Conservation (phyloP, 345 rosid species). For the Acer negundo region DNA sequence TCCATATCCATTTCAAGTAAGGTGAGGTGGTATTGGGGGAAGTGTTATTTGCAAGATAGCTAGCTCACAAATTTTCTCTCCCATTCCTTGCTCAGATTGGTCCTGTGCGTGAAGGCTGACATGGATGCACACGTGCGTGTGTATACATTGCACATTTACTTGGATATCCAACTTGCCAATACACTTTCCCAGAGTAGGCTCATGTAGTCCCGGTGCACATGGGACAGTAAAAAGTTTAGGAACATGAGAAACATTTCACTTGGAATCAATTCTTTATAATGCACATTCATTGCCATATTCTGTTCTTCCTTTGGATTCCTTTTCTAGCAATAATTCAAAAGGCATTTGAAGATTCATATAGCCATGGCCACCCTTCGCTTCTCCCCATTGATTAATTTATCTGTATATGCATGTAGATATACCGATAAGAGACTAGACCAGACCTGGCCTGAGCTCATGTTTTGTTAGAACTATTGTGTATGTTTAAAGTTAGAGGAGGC, state of each 20-base stretch:
- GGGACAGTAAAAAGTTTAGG: slow-evolving; percentile 40
- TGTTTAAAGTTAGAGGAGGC: slow-evolving; percentile 3
- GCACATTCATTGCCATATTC: slow-evolving; percentile 53
- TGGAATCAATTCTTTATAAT: slow-evolving; percentile 66
- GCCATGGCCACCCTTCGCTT: slow-evolving; percentile 22
- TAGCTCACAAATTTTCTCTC: slow-evolving; percentile 28
- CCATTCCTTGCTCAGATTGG: slow-evolving; percentile 25
- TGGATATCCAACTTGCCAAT: slow-evolving; percentile 31
- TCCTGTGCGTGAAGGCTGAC: slow-evolving; percentile 11
- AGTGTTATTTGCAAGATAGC: slow-evolving; percentile 33
- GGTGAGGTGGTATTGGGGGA: slow-evolving; percentile 40
- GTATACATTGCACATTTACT: neutral
- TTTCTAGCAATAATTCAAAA: slow-evolving; percentile 71
- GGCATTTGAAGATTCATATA: slow-evolving; percentile 54
- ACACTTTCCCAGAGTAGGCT: slow-evolving; percentile 52
- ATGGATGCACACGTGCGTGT: slow-evolving; percentile 4
- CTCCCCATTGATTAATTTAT: slow-evolving; percentile 13
- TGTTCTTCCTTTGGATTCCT: slow-evolving; percentile 45
- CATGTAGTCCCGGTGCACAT: slow-evolving; percentile 34
- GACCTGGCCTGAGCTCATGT: slow-evolving; percentile 7
- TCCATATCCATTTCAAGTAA: slow-evolving; percentile 25
- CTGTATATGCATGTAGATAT: slow-evolving; percentile 34
- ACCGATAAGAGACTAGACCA: slow-evolving; percentile 10
- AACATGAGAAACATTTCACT: slow-evolving; percentile 21
- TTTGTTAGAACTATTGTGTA: neutral